Conservation (phyloP, 2,329 filamentous ascomycete species). For the Lecanicillium sp. region DNA sequence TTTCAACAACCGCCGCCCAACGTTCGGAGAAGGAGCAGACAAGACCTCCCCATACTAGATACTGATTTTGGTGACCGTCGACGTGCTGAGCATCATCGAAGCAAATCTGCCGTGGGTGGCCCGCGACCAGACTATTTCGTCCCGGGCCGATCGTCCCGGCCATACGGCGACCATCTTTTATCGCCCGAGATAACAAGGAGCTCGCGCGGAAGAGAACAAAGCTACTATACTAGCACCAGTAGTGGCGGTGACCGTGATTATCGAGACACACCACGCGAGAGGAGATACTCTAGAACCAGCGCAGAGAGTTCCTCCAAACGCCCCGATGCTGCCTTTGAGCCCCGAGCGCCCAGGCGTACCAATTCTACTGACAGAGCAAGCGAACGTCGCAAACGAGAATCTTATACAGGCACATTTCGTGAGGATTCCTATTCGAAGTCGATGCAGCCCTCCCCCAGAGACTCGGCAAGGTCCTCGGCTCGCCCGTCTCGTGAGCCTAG, state of each 20-base stretch:
- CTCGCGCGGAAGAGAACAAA: slow-evolving; percentile 36
- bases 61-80: slow-evolving; percentile 31
- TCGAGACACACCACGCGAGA: slow-evolving; percentile 10
- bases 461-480: slow-evolving; percentile 15
- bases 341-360: slow-evolving; percentile 23
- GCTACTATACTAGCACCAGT: slow-evolving; percentile 33
- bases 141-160: slow-evolving; percentile 23
- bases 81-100: slow-evolving; percentile 27
- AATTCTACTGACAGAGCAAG: slow-evolving; percentile 28
- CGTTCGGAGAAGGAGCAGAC: slow-evolving; percentile 27
- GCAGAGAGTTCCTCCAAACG: slow-evolving; percentile 7
- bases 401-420: slow-evolving; percentile 20
- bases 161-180: slow-evolving; percentile 29
- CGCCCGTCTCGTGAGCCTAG: slow-evolving; percentile 26
- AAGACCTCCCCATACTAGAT: slow-evolving; percentile 39
- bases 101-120: slow-evolving; percentile 30
- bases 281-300: background rate
- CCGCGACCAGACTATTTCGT: slow-evolving; percentile 27
- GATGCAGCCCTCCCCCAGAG: background rate
- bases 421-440: background rate
- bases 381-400: slow-evolving; percentile 23
- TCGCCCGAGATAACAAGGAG: slow-evolving; percentile 39
- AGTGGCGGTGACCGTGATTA: slow-evolving; percentile 7
- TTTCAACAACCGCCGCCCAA: slow-evolving; percentile 15
- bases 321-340: slow-evolving; percentile 22